Conservation (phyloP, 495 filamentous ascomycete genomes). For the Talaromyces thailandensis region DNA sequence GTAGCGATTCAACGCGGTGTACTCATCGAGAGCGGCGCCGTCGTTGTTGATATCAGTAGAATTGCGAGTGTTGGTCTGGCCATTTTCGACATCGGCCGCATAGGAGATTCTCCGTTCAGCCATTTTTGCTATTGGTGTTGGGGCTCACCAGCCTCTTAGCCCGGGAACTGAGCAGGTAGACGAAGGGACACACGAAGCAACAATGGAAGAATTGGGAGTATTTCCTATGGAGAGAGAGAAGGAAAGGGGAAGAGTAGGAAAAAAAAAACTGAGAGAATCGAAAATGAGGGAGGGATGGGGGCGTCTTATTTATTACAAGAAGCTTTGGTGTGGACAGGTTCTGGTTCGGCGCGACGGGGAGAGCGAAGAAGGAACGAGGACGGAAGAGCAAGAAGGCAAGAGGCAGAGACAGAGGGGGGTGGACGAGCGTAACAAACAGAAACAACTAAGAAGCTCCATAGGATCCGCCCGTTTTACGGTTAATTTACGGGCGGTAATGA, state of each 20-base stretch:
- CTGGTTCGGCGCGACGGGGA: background rate
- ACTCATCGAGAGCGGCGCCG: slow-evolving; percentile 34
- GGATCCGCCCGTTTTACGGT: background rate
- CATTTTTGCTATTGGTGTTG: slow-evolving; percentile 32
- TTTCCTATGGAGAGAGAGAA: slow-evolving; percentile 26
- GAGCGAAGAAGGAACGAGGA: background rate
- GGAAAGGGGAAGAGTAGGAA: slow-evolving; percentile 17
- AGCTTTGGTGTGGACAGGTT: background rate
- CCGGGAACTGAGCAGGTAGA: slow-evolving; percentile 32
- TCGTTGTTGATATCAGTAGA: slow-evolving; percentile 21
- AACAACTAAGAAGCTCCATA: background rate
- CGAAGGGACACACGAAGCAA: slow-evolving; percentile 25
- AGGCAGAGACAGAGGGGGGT: background rate
- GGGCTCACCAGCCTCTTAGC: slow-evolving; percentile 36
- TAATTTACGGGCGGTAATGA: background rate
- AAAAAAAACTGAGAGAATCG: slow-evolving; percentile 16
- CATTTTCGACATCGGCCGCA: slow-evolving; percentile 44
- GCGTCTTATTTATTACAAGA: slow-evolving; percentile 6
- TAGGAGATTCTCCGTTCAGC: slow-evolving; percentile 47
- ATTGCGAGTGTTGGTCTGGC: slow-evolving; percentile 29
- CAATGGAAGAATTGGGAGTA: slow-evolving; percentile 37
- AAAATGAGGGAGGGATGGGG: slow-evolving; percentile 14
- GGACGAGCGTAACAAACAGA: background rate
- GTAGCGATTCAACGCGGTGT: slow-evolving; percentile 51
- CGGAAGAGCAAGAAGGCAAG: background rate